Percentiles rank a stretch among this genome's conserved stretches.
These are phyloP conservation scores for Phalaenopsis equestris DNA, from an alignment of 106 monocot genomes.

Conservation along the genomic window DNA sequence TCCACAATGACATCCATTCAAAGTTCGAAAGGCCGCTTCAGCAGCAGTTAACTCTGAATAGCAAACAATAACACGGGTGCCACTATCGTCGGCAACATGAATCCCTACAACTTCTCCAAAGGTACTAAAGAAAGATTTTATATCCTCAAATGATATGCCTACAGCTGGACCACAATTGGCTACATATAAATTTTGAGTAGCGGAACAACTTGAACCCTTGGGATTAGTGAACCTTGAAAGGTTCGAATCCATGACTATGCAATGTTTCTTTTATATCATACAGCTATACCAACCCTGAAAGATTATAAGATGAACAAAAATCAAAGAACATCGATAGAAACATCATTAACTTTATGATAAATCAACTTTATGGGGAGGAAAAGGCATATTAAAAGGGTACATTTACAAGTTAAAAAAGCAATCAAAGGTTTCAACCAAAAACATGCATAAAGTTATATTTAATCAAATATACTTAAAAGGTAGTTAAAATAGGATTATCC, in stretches of 20 bases:
- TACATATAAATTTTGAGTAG: constrained; percentile 66
- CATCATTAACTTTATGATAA: background rate
- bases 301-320: background rate
- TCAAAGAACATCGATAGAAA: background rate
- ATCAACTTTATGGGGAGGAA: background rate
- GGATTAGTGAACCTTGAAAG: constrained; percentile 27
- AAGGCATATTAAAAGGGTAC: background rate
- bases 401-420: background rate
- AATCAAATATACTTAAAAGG: background rate
- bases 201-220: constrained; percentile 6
- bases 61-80: constrained; percentile 69
- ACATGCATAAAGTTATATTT: background rate
- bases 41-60: constrained; percentile 47
- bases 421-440: background rate
- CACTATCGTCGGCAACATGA: constrained; percentile 67
- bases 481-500: background rate
- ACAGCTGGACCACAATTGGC: constrained; percentile 91
- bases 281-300: background rate
- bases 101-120: constrained; percentile 66
- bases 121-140: constrained; percentile 43
- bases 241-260: background rate
- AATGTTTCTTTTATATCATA: background rate
- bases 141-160: constrained; percentile 41
- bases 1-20: constrained; percentile 44
- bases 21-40: constrained; percentile 39